Evolutionary conservation across 78 protist species (phyloP).

Genomic region (Monocercomonoides exilis): DNA sequence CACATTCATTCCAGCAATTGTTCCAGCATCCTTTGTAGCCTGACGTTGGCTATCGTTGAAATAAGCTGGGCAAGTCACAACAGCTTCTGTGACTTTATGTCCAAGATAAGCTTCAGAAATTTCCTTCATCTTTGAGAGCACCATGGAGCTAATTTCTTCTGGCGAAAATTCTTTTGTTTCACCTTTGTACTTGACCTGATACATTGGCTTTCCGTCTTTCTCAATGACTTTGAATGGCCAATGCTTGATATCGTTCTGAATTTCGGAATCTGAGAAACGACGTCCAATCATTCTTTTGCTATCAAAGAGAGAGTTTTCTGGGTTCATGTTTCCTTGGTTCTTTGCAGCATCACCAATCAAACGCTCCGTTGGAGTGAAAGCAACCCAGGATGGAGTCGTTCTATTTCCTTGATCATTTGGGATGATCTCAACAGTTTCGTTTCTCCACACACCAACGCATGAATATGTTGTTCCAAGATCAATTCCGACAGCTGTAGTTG

Average conservation of each 20-base stretch:
- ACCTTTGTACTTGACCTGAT: slow-evolving; percentile 30
- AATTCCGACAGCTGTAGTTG: not conserved
- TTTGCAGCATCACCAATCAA: slow-evolving; percentile 81
- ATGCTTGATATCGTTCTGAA: slow-evolving; percentile 62
- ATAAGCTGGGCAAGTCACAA: too few relatives aligned
- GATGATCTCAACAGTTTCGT: too few relatives aligned
- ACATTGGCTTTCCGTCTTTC: slow-evolving; percentile 51
- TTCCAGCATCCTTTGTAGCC: slow-evolving; percentile 61
- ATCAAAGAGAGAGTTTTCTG: slow-evolving; percentile 88
- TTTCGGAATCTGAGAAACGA: slow-evolving; percentile 52
- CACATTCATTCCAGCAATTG: slow-evolving; percentile 82
- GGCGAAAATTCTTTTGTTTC: slow-evolving; percentile 57
- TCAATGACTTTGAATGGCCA: slow-evolving; percentile 53
- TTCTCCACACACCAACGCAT: not conserved
- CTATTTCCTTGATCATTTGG: slow-evolving; percentile 53
- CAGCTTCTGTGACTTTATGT: too few relatives aligned
- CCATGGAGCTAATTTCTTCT: slow-evolving; percentile 78
- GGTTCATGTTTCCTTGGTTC: slow-evolving; percentile 88
- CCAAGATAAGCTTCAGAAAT: slow-evolving; percentile 78
- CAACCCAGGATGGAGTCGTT: slow-evolving; percentile 52
- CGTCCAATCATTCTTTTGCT: slow-evolving; percentile 77
- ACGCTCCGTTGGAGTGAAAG: slow-evolving; percentile 48
- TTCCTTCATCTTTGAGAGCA: slow-evolving; percentile 76
- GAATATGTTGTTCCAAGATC: too few relatives aligned
- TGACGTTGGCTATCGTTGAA: too few relatives aligned